phyloP scores from a whole-genome alignment of 179 eudicot genomes.

The Vitellaria paradoxa region DNA sequence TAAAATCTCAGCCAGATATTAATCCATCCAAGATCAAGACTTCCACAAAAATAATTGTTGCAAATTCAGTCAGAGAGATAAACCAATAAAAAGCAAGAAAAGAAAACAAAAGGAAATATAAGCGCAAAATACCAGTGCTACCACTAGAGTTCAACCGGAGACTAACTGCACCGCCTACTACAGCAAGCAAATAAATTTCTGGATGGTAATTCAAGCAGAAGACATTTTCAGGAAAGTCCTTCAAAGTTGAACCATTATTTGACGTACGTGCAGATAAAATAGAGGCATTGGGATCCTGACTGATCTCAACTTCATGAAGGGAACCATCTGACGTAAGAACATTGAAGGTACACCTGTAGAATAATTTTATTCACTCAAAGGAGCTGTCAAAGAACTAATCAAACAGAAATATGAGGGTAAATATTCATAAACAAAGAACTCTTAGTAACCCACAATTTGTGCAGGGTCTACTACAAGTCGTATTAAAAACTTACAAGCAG shows the following conservation, averaged over 20 bases:
- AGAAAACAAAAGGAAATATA: background rate
- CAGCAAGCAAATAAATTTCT: conserved; percentile 53
- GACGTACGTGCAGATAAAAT: conserved; percentile 49
- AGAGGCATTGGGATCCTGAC: conserved; percentile 72
- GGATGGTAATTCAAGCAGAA: conserved; percentile 59
- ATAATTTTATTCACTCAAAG: conserved; percentile 23
- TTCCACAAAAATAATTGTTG: too few relatives aligned
- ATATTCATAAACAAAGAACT: conserved; percentile 4
- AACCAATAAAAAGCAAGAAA: background rate
- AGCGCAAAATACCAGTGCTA: conserved; percentile 36
- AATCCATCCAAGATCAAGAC: background rate
- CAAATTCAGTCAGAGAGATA: background rate
- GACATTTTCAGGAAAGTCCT: conserved; percentile 44
- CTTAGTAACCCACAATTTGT: background rate
- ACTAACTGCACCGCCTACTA: conserved; percentile 52
- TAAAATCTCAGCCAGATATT: background rate
- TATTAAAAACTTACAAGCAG: conserved; percentile 62
- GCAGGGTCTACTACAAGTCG: background rate
- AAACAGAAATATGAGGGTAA: background rate
- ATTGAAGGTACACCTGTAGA: conserved; percentile 79
- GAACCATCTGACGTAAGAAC: conserved; percentile 80
- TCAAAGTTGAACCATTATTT: conserved; percentile 32
- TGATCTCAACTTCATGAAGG: conserved; percentile 72
- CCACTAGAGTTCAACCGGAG: conserved; percentile 28
- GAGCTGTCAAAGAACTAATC: background rate